phyloP scores from a whole-genome alignment of 257 asterid species.

The Marsdenia floribunda region DNA sequence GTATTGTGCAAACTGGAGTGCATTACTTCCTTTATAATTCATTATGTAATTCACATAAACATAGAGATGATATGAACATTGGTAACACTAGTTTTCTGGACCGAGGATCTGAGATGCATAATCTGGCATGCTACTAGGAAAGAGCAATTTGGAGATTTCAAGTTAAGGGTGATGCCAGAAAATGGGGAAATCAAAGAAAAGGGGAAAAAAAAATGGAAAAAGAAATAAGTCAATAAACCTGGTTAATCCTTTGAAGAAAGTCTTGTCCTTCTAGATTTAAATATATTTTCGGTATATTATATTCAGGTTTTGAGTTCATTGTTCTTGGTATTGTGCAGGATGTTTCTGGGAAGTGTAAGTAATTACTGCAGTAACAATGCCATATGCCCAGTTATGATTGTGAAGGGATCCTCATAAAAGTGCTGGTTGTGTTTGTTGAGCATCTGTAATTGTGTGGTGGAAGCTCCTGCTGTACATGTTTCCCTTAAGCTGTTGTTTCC shows the following conservation, averaged over 20 bases:
- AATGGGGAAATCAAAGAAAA: neutral
- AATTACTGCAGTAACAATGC: slow-evolving; percentile 45
- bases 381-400: slow-evolving; percentile 44
- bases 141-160: neutral
- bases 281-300: neutral
- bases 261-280: neutral
- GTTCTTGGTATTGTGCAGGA: slow-evolving; percentile 25
- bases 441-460: neutral
- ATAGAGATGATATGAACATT: neutral
- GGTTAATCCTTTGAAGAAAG: neutral
- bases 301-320: slow-evolving; percentile 3
- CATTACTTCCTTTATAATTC: neutral
- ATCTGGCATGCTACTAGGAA: neutral
- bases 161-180: neutral
- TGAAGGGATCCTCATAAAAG: slow-evolving; percentile 19
- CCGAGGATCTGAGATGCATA: neutral
- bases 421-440: neutral
- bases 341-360: slow-evolving; percentile 54
- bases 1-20: neutral
- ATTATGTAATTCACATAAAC: neutral
- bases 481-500: neutral
- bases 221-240: neutral
- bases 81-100: neutral
- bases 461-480: neutral
- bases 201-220: neutral